Percentiles rank a stretch among this genome's conserved stretches.
Conservation (phyloP, 2,329 filamentous ascomycete genomes). For the Xylaria sp. region DNA sequence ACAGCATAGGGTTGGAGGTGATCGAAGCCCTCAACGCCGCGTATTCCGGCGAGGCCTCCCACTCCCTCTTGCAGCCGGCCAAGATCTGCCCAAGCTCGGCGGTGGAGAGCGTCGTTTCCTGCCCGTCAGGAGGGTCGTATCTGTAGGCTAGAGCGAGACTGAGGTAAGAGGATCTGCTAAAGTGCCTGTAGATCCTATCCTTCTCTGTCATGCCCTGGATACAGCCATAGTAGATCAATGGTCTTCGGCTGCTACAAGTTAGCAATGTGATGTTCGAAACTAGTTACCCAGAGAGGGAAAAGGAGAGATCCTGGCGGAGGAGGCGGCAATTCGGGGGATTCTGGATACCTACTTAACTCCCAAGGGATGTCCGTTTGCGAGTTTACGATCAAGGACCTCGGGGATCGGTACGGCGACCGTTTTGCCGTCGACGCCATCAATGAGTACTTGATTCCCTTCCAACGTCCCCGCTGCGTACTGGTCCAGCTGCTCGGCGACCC, state of each 20-base stretch:
- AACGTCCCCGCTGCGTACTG: constrained; percentile 1
- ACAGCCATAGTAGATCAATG: not conserved
- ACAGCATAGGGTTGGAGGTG: not conserved
- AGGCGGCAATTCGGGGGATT: not conserved
- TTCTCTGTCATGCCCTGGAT: not conserved
- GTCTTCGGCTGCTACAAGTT: not conserved
- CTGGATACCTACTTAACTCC: not conserved
- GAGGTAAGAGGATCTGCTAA: not conserved
- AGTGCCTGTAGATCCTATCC: not conserved
- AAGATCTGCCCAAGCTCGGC: not conserved
- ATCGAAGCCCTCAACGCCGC: not conserved
- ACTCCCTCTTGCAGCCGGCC: not conserved
- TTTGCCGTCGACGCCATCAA: not conserved
- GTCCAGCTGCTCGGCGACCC: not conserved
- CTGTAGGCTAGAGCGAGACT: not conserved
- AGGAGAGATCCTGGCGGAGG: not conserved
- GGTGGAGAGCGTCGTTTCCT: not conserved
- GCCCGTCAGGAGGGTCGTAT: not conserved
- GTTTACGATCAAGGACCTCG: not conserved
- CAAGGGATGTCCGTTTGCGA: not conserved
- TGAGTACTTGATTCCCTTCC: not conserved
- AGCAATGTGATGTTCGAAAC: not conserved
- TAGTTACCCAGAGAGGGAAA: not conserved
- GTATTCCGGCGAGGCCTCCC: not conserved
- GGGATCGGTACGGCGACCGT: not conserved